Base-by-base conservation (phyloP, 2,329 filamentous ascomycete genomes). In the Aspergillus jensenii region DNA sequence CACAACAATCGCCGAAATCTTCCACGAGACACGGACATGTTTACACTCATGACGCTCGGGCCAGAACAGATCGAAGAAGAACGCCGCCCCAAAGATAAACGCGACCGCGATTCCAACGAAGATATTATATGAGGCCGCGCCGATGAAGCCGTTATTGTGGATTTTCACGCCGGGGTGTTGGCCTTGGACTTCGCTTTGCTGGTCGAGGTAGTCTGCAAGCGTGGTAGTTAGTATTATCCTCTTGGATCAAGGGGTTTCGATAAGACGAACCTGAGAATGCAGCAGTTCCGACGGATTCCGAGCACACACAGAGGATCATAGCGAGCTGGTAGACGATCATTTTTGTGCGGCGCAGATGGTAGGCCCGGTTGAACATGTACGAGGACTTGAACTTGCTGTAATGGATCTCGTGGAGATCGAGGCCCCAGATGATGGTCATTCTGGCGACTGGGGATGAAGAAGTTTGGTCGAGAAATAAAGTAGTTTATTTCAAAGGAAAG, bases 61-160 rank as follows among this genome's bases (percentile, higher is more conserved):
- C 81, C 82, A 86, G 72, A 85, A 84, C 3, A 86, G 78, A 65
- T 86, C 84, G 70, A 86, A 85, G 75, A 86, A 85, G 74, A 86
- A 86, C 0, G 79, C 83, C 0, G 79, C 78, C 21, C 83, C 83
- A 64, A 86, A 86, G 64, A 86, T 81, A 46, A 79, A 82, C 14
- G 83, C 83, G 8, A 85, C 79, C 17, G 79, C 82, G 33, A 86
- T 75, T 19, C 84, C 83, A 7, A 82, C 79, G 60, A 84, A 85
- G 65, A 86, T 84, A 66, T 86, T 85, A 73, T 81, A 86, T 2
- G 79, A 80, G 1, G 79, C 80, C 8, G 81, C 79, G 25, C 82
- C 82, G 60, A 86, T 71, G 60, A 82, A 84, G 65, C 83, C 76
- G 67, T 84, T 79, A 67, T 84, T 85, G 67, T 82, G 77, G 14